Evolutionary conservation across 495 filamentous ascomycete species (phyloP).

Genomic region (Lasiosphaeria hispida): DNA sequence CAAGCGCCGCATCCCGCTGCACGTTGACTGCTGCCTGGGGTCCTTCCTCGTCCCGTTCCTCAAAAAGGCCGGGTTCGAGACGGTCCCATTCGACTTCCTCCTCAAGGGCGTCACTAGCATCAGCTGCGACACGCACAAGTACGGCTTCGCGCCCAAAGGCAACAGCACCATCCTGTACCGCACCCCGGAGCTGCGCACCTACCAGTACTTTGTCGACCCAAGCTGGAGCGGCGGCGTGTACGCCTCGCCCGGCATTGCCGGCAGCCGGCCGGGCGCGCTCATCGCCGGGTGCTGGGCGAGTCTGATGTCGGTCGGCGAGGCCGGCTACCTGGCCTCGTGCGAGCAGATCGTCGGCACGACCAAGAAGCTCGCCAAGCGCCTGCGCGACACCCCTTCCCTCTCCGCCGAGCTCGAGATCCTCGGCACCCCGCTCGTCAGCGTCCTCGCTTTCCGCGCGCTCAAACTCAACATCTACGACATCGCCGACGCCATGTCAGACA

Average conservation of each 20-base stretch:
- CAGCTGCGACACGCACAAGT: slow-evolving; percentile 96
- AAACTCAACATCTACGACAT: slow-evolving; percentile 83
- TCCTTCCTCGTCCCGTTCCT: slow-evolving; percentile 94
- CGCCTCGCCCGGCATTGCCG: slow-evolving; percentile 85
- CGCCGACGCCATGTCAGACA: slow-evolving; percentile 74
- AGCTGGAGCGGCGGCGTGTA: slow-evolving; percentile 97
- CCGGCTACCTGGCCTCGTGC: slow-evolving; percentile 84
- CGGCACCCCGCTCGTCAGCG: slow-evolving; percentile 82
- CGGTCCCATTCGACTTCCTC: slow-evolving; percentile 87
- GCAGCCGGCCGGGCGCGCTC: slow-evolving; percentile 85
- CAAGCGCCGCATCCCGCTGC: slow-evolving; percentile 75
- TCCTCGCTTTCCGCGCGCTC: slow-evolving; percentile 80
- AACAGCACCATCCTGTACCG: slow-evolving; percentile 92
- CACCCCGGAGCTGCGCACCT: slow-evolving; percentile 66
- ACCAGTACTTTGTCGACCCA: slow-evolving; percentile 95
- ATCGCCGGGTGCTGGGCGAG: slow-evolving; percentile 94
- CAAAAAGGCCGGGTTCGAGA: slow-evolving; percentile 83
- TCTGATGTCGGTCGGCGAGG: slow-evolving; percentile 82
- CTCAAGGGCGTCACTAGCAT: slow-evolving; percentile 93
- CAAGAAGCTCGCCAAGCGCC: slow-evolving; percentile 76
- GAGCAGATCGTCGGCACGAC: slow-evolving; percentile 82
- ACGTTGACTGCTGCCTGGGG: slow-evolving; percentile 96
- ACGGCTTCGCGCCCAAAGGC: slow-evolving; percentile 97
- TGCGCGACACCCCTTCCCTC: slow-evolving; percentile 63
- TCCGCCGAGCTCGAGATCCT: slow-evolving; percentile 72